Evolutionary conservation across 257 asterid species (phyloP), one percentile per base, ranked within the genome.

Genomic region (Linderniella brevidens): DNA sequence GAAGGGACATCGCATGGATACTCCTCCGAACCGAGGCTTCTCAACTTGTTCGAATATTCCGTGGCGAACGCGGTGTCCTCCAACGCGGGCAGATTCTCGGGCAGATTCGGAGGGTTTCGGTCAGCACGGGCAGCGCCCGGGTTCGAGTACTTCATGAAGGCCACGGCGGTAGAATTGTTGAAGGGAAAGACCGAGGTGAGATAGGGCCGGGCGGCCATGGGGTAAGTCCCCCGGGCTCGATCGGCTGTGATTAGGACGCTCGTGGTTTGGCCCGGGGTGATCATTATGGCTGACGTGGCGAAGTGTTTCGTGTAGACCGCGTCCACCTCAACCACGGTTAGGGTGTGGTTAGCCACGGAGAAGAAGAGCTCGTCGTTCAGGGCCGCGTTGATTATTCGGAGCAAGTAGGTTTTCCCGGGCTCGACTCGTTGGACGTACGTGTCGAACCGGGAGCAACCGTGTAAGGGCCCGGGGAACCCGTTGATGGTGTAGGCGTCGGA

Each of bases 401-500:
- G 59, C 32, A 80, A 56, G 75, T 85, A 85, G 36, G 93, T 80
- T 58, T 76, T 71, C 11, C 82, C 83, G 0, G 57, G 68, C 49
- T 76, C 77, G n/a, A 85, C 70, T 0, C 62, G 61, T 19, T 60
- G 64, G 19, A 62, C 58, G 55, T 69, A 78, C 9, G 78, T 75
- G 56, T 85, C 92, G 80, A 80, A 69, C 19, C 46, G 39, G 49
- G 96, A 76, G 41, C 94, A 79, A 25, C 73, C 70, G 57, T 82
- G 82, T 8, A 68, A 51, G 0, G 94, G 93, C 10, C 94, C 97
- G 3, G 97, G 97, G 13, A 79, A 70, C 49, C 93, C 96, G 64
- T 86, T 82, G 37, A 86, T 76, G 61, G 94, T 86, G 57, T 82
- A 86, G 29, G 94, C 97, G 69, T 82, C 84, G 0, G 97, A 86